These are phyloP conservation scores for Oryza officinalis DNA, from an alignment of 176 grass and related monocot species.

Conservation along the genomic window DNA sequence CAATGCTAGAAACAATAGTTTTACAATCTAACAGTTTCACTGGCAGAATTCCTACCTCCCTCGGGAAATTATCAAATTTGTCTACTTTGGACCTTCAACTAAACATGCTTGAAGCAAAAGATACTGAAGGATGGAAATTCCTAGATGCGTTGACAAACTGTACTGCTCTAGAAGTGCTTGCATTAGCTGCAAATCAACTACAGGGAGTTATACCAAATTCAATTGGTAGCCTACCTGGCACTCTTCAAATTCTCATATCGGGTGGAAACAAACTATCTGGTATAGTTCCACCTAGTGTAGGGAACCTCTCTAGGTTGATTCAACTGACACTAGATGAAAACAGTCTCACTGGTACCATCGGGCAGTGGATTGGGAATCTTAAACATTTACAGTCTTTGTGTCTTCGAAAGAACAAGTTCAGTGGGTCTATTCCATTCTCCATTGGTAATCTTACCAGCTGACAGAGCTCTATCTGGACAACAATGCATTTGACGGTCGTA, in stretches of 20 bases:
- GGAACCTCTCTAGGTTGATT: conserved; percentile 18
- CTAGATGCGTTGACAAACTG: not conserved
- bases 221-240: conserved; percentile 1
- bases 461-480: too few relatives aligned
- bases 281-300: conserved; percentile 19
- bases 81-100: too few relatives aligned
- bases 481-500: too few relatives aligned
- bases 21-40: too few relatives aligned
- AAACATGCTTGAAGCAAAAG: too few relatives aligned
- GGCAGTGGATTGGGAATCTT: conserved; percentile 31
- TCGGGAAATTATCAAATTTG: too few relatives aligned
- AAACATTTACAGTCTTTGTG: conserved; percentile 3
- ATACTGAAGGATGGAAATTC: too few relatives aligned
- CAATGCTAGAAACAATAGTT: too few relatives aligned
- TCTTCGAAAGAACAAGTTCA: conserved; percentile 40
- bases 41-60: too few relatives aligned
- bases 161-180: conserved; percentile 16
- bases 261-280: conserved; percentile 26
- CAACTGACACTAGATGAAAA: conserved; percentile 39
- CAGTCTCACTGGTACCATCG: conserved; percentile 38
- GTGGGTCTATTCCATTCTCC: conserved; percentile 29
- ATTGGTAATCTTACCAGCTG: conserved; percentile 21
- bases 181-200: conserved; percentile 9
- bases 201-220: not conserved
- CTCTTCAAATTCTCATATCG: not conserved